A percentile compares a stretch with the other conserved stretches of the same genome.
phyloP scores from a whole-genome alignment of 2,329 filamentous ascomycete genomes.

The Endothia cerciana region DNA sequence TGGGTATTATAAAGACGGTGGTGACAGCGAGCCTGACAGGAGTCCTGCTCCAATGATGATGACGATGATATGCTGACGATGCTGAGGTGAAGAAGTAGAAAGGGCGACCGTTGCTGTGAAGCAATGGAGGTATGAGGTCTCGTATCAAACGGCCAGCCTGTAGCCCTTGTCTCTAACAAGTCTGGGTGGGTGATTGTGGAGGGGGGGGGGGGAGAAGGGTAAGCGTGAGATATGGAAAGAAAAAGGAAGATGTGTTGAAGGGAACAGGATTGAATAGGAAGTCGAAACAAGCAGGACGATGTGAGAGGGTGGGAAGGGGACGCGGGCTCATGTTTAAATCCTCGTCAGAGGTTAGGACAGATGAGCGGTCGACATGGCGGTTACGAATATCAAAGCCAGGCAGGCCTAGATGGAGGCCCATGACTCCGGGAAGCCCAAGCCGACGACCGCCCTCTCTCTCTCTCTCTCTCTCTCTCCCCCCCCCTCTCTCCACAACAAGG shows the following conservation, averaged over 20 bases:
- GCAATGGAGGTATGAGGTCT: conserved; percentile 24
- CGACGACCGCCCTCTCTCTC: conserved; percentile 15
- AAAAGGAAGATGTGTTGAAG: conserved; percentile 14
- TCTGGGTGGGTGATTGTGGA: background rate
- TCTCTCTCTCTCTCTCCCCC: conserved; percentile 6
- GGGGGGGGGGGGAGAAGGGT: background rate
- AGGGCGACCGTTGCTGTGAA: conserved; percentile 21
- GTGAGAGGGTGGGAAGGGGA: conserved; percentile 18
- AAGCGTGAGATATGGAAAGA: conserved; percentile 10
- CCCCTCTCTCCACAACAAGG: conserved; percentile 17
- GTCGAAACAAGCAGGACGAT: conserved; percentile 21
- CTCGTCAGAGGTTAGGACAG: conserved; percentile 26
- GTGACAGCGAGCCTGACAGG: conserved; percentile 25
- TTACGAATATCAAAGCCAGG: conserved; percentile 26
- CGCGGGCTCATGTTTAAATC: conserved; percentile 30
- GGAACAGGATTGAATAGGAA: conserved; percentile 23
- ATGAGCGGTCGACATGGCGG: conserved; percentile 27
- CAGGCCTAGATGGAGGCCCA: conserved; percentile 24
- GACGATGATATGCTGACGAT: background rate
- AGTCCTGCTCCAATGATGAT: conserved; percentile 28
- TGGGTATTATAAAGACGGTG: conserved; percentile 21
- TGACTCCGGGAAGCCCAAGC: conserved; percentile 25
- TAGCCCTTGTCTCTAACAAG: conserved; percentile 22
- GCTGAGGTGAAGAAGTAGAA: conserved; percentile 5
- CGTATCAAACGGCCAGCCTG: conserved; percentile 29